Evolutionary conservation across 1,139 yeast genomes (phyloP).

Genomic region (Magnusiomyces fungicola): DNA sequence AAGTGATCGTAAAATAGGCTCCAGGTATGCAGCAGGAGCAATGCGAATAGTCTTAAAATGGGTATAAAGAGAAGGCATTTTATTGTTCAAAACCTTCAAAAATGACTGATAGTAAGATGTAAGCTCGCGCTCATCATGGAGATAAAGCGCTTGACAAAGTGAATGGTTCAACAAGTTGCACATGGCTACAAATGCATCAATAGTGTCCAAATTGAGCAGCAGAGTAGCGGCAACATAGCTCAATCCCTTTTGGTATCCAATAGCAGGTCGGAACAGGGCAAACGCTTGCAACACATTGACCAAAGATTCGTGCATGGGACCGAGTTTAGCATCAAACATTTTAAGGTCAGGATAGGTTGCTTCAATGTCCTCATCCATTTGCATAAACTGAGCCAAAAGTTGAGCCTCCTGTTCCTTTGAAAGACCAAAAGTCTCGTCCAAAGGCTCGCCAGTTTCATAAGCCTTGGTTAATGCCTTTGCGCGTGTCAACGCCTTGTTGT

Average conservation of each 20-base stretch:
- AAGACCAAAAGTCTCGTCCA: background rate
- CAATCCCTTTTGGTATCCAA: slow-evolving; percentile 25
- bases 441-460: background rate
- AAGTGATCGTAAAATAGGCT: slow-evolving; percentile 33
- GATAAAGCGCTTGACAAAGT: slow-evolving; percentile 26
- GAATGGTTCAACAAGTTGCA: slow-evolving; percentile 38
- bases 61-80: slow-evolving; percentile 40
- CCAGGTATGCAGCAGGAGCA: slow-evolving; percentile 33
- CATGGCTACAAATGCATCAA: slow-evolving; percentile 41
- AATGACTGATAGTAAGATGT: slow-evolving; percentile 38
- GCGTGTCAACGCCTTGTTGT: slow-evolving; percentile 20
- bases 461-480: slow-evolving; percentile 13
- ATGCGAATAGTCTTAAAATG: slow-evolving; percentile 44
- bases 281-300: slow-evolving; percentile 30
- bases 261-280: slow-evolving; percentile 27
- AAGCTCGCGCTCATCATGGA: slow-evolving; percentile 27
- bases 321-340: slow-evolving; percentile 34
- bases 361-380: slow-evolving; percentile 30
- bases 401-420: slow-evolving; percentile 13
- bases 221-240: slow-evolving; percentile 38
- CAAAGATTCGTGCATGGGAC: slow-evolving; percentile 34
- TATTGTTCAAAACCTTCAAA: slow-evolving; percentile 39
- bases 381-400: slow-evolving; percentile 18
- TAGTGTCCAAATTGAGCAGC: slow-evolving; percentile 35
- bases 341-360: slow-evolving; percentile 41